Evolutionary conservation across 805 yeast species (phyloP).

Genomic region (Suhomyces prunicola): DNA sequence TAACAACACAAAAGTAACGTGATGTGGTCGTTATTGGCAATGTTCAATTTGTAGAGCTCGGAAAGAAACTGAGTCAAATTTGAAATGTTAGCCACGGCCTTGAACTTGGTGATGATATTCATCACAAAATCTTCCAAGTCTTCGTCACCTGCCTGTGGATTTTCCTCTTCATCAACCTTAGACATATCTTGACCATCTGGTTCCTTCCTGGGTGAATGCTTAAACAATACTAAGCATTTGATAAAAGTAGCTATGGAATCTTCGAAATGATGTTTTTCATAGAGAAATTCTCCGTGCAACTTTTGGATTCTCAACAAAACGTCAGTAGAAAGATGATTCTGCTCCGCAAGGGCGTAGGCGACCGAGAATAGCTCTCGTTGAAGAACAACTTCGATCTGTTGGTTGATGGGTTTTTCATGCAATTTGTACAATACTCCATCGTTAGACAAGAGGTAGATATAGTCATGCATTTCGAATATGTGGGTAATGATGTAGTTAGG

Average conservation of each 20-base stretch:
- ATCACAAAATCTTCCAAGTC: constrained; percentile 47
- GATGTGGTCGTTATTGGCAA: constrained; percentile 75
- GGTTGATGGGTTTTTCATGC: constrained; percentile 62
- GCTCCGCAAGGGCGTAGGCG: constrained; percentile 66
- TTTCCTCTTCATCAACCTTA: neutral
- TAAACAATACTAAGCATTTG: constrained; percentile 32
- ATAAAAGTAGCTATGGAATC: constrained; percentile 76
- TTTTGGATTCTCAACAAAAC: constrained; percentile 27
- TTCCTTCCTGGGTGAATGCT: neutral
- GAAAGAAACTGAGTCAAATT: constrained; percentile 63
- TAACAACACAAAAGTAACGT: constrained; percentile 76
- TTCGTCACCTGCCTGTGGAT: constrained; percentile 13
- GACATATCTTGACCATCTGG: neutral
- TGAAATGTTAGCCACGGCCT: constrained; percentile 69
- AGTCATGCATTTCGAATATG: constrained; percentile 54
- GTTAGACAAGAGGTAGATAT: constrained; percentile 58
- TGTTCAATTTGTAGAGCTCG: constrained; percentile 49
- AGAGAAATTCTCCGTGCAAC: constrained; percentile 70
- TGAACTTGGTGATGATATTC: constrained; percentile 73
- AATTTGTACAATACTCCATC: constrained; percentile 74
- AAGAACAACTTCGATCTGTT: constrained; percentile 64
- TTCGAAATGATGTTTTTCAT: constrained; percentile 58
- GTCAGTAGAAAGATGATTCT: constrained; percentile 27
- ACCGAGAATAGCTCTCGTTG: constrained; percentile 68
- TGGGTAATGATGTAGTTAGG: constrained; percentile 57